Conservation (phyloP, 176 grass and related monocot species). For the Oropetium thomaeum region DNA sequence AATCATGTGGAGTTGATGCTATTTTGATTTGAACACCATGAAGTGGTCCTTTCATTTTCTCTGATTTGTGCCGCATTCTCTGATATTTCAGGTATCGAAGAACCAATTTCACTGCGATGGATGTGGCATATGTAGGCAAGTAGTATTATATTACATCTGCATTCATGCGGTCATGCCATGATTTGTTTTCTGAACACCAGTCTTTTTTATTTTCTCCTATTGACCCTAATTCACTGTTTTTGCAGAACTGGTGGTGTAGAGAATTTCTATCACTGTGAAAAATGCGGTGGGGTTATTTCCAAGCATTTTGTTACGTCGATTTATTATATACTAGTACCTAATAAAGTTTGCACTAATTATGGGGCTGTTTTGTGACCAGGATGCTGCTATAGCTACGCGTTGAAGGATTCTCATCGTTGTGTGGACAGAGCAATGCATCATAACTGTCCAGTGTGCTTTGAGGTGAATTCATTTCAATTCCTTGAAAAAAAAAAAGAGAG, state of each 20-base stretch:
- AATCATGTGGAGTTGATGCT: background rate
- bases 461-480: conserved; percentile 38
- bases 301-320: background rate
- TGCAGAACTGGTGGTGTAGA: conserved; percentile 59
- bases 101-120: conserved; percentile 69
- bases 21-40: background rate
- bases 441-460: conserved; percentile 80
- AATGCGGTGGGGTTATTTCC: conserved; percentile 40
- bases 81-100: conserved; percentile 55
- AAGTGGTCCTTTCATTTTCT: conserved; percentile 15
- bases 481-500: background rate
- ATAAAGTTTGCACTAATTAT: background rate
- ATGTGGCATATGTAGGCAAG: conserved; percentile 77
- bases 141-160: background rate
- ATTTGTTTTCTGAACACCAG: background rate
- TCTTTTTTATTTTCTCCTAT: background rate
- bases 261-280: conserved; percentile 67
- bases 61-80: background rate
- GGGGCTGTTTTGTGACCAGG: conserved; percentile 33
- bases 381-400: conserved; percentile 48
- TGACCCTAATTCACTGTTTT: background rate
- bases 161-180: background rate
- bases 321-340: background rate
- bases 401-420: conserved; percentile 64
- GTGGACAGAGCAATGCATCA: conserved; percentile 73